phyloP scores from a whole-genome alignment of 2,329 filamentous ascomycete species.

The Aspergillus fijiensis region DNA sequence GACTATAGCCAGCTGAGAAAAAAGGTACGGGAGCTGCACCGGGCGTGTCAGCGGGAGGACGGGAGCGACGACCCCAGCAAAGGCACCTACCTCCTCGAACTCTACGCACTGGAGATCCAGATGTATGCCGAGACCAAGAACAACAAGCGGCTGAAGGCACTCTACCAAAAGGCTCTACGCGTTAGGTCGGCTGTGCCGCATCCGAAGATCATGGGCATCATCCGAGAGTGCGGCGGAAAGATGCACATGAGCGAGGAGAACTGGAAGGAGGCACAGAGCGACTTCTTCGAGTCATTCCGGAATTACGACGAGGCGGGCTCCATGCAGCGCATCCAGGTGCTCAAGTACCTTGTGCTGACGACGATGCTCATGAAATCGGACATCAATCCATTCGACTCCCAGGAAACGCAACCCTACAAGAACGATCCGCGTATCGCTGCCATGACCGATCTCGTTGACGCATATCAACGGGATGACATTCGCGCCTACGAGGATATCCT shows the following conservation, averaged over 20 bases:
- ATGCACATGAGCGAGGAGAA: constrained; percentile 99
- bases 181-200: constrained; percentile 97
- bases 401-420: constrained; percentile 98
- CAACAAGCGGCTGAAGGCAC: constrained; percentile 91
- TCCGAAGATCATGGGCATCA: constrained; percentile 98
- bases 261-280: constrained; percentile 94
- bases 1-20: constrained; percentile 77
- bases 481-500: constrained; percentile 86
- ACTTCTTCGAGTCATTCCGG: constrained; percentile 98
- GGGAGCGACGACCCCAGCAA: constrained; percentile 83
- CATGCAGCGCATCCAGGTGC: constrained; percentile 90
- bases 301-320: constrained; percentile 99
- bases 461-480: constrained; percentile 94
- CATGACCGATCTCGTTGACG: constrained; percentile 96
- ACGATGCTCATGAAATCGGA: constrained; percentile 98
- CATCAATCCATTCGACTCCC: constrained; percentile 98
- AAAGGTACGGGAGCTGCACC: constrained; percentile 86
- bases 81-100: constrained; percentile 91
- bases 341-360: constrained; percentile 93
- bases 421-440: constrained; percentile 91
- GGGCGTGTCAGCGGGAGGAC: constrained; percentile 81
- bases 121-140: constrained; percentile 97
- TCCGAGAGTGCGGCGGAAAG: constrained; percentile 96
- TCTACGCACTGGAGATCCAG: constrained; percentile 96
- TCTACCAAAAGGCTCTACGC: constrained; percentile 87